These are phyloP conservation scores for Spergularia bocconei DNA, from an alignment of 148 eudicot genomes.

Conservation along the genomic window DNA sequence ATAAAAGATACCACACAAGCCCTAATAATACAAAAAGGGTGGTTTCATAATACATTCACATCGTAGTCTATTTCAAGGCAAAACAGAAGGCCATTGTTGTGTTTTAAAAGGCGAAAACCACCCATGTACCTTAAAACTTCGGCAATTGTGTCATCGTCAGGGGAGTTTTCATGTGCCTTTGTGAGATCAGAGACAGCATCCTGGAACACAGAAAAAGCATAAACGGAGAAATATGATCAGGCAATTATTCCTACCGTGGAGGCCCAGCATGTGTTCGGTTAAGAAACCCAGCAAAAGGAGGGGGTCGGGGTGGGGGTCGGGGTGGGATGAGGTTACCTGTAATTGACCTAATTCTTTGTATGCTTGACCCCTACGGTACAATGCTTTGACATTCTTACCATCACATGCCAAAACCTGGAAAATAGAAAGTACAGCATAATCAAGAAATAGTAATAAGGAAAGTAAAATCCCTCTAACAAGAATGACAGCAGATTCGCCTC, in stretches of 20 bases:
- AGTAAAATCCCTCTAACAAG: not conserved
- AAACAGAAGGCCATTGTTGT: not conserved
- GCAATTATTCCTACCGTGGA: not conserved
- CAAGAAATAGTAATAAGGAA: not conserved
- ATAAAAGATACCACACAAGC: too few species aligned
- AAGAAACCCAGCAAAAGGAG: not conserved
- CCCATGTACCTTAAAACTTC: slow-evolving; percentile 68
- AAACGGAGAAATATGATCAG: slow-evolving; percentile 17
- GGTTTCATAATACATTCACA: not conserved
- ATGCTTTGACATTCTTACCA: slow-evolving; percentile 77
- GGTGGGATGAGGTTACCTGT: slow-evolving; percentile 34
- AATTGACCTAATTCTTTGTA: slow-evolving; percentile 71
- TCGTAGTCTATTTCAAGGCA: not conserved
- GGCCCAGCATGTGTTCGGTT: not conserved
- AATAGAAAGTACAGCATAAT: slow-evolving; percentile 5
- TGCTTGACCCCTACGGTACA: slow-evolving; percentile 94
- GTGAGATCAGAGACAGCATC: slow-evolving; percentile 77
- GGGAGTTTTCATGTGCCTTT: slow-evolving; percentile 82
- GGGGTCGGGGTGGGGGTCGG: too few species aligned
- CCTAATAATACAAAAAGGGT: not conserved
- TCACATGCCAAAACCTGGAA: slow-evolving; percentile 75
- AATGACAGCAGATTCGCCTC: not conserved
- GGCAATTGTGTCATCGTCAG: slow-evolving; percentile 86
- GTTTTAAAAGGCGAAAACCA: not conserved
- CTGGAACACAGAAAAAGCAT: slow-evolving; percentile 32